A percentile compares a stretch with the other conserved stretches of the same genome.
Conservation (phyloP, 1,284 basidiomycete genomes). For the Moesziomyces parantarcticus region DNA sequence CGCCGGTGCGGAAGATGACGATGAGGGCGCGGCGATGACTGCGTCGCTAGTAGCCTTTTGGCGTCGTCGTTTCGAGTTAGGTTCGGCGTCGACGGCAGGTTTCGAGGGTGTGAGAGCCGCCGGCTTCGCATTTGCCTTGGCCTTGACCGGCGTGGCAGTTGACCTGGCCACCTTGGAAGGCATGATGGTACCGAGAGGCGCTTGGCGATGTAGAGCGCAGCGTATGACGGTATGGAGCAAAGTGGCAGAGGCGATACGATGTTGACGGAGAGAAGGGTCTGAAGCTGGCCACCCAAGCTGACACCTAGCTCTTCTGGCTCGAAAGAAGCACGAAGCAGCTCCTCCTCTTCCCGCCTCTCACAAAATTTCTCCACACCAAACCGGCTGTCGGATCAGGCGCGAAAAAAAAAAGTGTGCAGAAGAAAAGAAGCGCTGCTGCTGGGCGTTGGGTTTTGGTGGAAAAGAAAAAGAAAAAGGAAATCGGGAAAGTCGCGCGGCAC, state of each 20-base stretch:
- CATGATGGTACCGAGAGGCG: conserved; percentile 9
- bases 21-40: conserved; percentile 1
- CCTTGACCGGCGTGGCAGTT: conserved; percentile 14
- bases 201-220: not conserved
- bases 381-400: not conserved
- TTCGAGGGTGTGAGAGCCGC: conserved; percentile 8
- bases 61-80: conserved; percentile 25
- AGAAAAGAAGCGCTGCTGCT: conserved; percentile 1
- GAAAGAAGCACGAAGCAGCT: too few species aligned
- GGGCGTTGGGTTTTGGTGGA: too few species aligned
- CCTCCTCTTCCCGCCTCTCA: not conserved
- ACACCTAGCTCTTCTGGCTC: too few species aligned
- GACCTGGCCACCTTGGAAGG: conserved; percentile 34
- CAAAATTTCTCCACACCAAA: conserved; percentile 27
- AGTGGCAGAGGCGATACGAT: not conserved
- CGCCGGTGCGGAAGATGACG: conserved; percentile 3
- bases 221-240: too few species aligned
- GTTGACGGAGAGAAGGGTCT: not conserved
- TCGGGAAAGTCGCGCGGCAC: not conserved
- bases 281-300: too few species aligned
- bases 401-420: not conserved
- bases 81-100: conserved; percentile 9
- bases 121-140: conserved; percentile 19
- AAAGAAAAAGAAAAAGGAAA: conserved; percentile 11
- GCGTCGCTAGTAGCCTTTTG: conserved; percentile 9